Percentiles rank a stretch among this genome's conserved stretches.
Evolutionary conservation across 192 early-diverging fungal genomes (phyloP).

Genomic region (Rhizophlyctis rosea): DNA sequence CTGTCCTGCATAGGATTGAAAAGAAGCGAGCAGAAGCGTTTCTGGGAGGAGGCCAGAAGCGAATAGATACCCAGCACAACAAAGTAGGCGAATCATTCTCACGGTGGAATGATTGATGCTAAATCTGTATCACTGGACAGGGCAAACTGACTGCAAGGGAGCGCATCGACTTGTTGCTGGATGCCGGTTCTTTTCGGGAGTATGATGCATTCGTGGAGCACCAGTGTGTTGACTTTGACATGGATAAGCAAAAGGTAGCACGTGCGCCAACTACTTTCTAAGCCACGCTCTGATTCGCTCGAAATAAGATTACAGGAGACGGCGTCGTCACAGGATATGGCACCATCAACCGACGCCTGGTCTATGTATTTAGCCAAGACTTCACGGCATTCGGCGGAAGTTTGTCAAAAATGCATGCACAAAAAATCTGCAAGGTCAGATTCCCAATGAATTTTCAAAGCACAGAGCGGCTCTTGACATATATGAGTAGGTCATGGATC

Average conservation of each 20-base stretch:
- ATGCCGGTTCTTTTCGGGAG: constrained; percentile 81
- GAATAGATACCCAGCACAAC: constrained; percentile 79
- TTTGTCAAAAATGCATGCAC: constrained; percentile 81
- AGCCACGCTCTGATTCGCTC: constrained; percentile 5
- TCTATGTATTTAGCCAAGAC: constrained; percentile 91
- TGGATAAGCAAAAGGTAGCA: constrained; percentile 66
- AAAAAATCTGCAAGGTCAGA: constrained; percentile 91
- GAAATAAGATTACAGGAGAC: constrained; percentile 75
- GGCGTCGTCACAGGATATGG: constrained; percentile 96
- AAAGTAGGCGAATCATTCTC: constrained; percentile 54
- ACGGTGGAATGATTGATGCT: neutral
- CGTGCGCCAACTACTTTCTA: constrained; percentile 6
- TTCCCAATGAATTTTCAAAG: no score
- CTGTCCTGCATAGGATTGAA: constrained; percentile 28
- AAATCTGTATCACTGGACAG: constrained; percentile 26
- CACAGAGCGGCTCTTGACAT: no score
- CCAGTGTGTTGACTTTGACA: constrained; percentile 87
- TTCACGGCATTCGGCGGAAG: constrained; percentile 92
- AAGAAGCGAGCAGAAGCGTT: constrained; percentile 69
- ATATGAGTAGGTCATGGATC: no score
- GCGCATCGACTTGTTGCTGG: constrained; percentile 80
- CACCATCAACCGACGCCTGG: constrained; percentile 84
- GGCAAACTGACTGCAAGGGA: constrained; percentile 94
- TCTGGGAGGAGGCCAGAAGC: constrained; percentile 75
- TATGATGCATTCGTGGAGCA: constrained; percentile 94